Evolutionary conservation across 257 asterid species (phyloP), one percentile per base, ranked within the genome.

Genomic region (Solanum chilense): DNA sequence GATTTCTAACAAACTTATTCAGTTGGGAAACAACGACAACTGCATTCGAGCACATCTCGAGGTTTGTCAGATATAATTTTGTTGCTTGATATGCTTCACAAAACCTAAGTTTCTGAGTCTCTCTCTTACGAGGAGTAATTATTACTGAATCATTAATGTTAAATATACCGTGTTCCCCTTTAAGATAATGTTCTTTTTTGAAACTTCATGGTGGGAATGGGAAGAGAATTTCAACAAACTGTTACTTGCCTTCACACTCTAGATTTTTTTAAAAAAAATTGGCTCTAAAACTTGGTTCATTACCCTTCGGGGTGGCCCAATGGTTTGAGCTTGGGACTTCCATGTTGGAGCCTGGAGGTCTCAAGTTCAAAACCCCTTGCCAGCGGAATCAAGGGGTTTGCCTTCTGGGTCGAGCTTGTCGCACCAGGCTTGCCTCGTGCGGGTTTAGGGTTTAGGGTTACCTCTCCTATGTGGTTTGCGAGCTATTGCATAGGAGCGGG

Each of bases 1-100:
- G 76, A 93, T 96, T 85, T 93, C 98, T 80, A 96, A 96, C 91
- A 96, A 93, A 88, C 92, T 96, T 81, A 89, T 92, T 87, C 97
- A 95, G 92, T 87, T 91, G 91, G 96, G 92, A 78, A 94, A 89
- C 90, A 88, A 49, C 81, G 94, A 93, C 84, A 83, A 49, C 71
- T 87, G 86, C 90, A 88, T 95, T 85, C 96, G 92, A 90, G 89
- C 92, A 66, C 94, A 89, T 91, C 92, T 95, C 87, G 95, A 94
- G 99, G 99, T 96, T 62, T 27, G 93, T 78, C 64, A 14, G n/a
- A 78, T 81, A 29, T 49, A 49, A 31, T 9, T 49, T 29, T 31
- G 69, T 81, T 49, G 45, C 85, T 49, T 29, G 68, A 16, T 81
- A 81, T 18, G 20, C 69, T 81, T 81, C 85, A 16, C 66, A 16